These are phyloP conservation scores for Cutaneotrichosporon mucoides DNA, from an alignment of 1,284 basidiomycete genomes.

Conservation along the genomic window DNA sequence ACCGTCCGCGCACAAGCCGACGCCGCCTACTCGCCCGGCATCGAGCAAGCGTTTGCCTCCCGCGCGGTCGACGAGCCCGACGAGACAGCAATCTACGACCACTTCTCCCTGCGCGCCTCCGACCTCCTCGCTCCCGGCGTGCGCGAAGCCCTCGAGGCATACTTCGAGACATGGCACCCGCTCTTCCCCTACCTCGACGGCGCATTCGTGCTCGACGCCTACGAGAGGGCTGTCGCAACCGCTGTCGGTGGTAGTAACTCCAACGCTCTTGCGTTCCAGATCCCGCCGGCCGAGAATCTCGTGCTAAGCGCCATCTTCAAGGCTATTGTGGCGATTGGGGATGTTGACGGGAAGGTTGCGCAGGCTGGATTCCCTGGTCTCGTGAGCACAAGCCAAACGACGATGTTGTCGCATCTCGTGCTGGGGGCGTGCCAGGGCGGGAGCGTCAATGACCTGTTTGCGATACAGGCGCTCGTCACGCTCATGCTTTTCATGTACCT, in stretches of 20 bases:
- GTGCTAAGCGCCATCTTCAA: slow-evolving; percentile 19
- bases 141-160: slow-evolving; percentile 12
- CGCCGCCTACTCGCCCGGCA: slow-evolving; percentile 7
- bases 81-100: slow-evolving; percentile 7
- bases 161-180: slow-evolving; percentile 29
- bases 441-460: slow-evolving; percentile 22
- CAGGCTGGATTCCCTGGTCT: neutral
- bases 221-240: slow-evolving; percentile 9
- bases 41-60: slow-evolving; percentile 22
- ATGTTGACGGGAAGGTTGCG: neutral
- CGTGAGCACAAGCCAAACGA: slow-evolving; percentile 3
- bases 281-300: slow-evolving; percentile 9
- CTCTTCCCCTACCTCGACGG: slow-evolving; percentile 31
- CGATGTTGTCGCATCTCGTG: slow-evolving; percentile 13
- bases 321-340: slow-evolving; percentile 12
- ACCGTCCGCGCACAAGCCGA: slow-evolving; percentile 6
- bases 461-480: slow-evolving; percentile 22
- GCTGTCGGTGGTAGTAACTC: neutral
- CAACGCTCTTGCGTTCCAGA: slow-evolving; percentile 12
- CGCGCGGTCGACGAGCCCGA: slow-evolving; percentile 18
- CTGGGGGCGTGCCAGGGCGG: slow-evolving; percentile 16
- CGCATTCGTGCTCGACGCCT: slow-evolving; percentile 11
- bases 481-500: slow-evolving; percentile 21
- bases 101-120: slow-evolving; percentile 9
- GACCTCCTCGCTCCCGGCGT: slow-evolving; percentile 11